Evolutionary conservation across 495 filamentous ascomycete species (phyloP).

Genomic region (Parmelia sp.): DNA sequence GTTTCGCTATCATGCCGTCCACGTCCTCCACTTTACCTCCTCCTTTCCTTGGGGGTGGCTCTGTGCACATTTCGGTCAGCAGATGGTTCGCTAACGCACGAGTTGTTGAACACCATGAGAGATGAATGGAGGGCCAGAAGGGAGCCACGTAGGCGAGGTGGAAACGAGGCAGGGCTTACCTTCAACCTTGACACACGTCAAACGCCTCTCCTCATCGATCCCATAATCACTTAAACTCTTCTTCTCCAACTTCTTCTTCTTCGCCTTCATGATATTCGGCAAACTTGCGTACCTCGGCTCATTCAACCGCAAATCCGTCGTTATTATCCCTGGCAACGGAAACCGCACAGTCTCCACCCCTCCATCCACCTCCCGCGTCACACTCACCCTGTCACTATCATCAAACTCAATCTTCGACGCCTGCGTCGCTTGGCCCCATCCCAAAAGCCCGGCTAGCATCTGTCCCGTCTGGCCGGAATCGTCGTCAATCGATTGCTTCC

Average conservation of each 20-base stretch:
- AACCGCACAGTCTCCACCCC: conserved; percentile 83
- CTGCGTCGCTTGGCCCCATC: conserved; percentile 92
- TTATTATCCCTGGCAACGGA: conserved; percentile 83
- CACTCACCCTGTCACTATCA: conserved; percentile 58
- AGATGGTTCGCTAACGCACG: background rate
- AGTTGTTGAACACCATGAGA: conserved; percentile 18
- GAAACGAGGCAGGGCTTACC: conserved; percentile 40
- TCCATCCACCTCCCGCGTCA: conserved; percentile 89
- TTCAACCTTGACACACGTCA: conserved; percentile 83
- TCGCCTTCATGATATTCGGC: conserved; percentile 99
- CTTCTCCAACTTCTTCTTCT: conserved; percentile 98
- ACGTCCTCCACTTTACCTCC: conserved; percentile 97
- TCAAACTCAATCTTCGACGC: conserved; percentile 71
- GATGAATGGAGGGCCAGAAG: too few relatives aligned
- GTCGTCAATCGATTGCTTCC: conserved; percentile 97
- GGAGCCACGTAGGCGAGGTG: too few relatives aligned
- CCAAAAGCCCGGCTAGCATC: conserved; percentile 90
- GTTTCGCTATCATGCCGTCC: conserved; percentile 79
- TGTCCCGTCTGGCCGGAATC: conserved; percentile 94
- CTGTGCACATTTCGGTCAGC: conserved; percentile 37
- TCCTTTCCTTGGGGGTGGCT: conserved; percentile 82
- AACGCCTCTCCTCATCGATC: conserved; percentile 59
- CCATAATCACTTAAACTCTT: conserved; percentile 76
- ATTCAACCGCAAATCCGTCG: conserved; percentile 90
- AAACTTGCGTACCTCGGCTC: conserved; percentile 91